A percentile compares a stretch with the other conserved stretches of the same genome.
Evolutionary conservation across 2,329 filamentous ascomycete genomes (phyloP).

Genomic region (Emmonsia crescens): DNA sequence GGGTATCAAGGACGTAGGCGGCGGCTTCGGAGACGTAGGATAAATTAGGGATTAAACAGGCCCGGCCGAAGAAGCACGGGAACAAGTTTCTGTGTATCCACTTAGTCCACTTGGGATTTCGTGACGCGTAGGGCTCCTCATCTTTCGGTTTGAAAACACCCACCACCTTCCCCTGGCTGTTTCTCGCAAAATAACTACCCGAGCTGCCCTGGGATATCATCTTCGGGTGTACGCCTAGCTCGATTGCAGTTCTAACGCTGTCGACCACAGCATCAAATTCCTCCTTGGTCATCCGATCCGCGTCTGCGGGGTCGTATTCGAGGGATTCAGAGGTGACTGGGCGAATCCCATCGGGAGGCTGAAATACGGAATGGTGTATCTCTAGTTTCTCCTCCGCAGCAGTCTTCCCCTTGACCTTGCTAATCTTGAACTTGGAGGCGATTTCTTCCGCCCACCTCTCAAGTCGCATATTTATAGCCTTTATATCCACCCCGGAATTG

Average conservation of each 20-base stretch:
- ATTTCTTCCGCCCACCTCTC: constrained; percentile 98
- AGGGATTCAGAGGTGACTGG: constrained; percentile 68
- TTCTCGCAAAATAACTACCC: constrained; percentile 93
- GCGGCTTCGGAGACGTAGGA: constrained; percentile 97
- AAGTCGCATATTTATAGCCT: constrained; percentile 90
- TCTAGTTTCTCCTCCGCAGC: constrained; percentile 78
- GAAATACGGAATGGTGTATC: constrained; percentile 96
- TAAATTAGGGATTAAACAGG: constrained; percentile 91
- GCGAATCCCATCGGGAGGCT: constrained; percentile 75
- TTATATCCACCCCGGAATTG: constrained; percentile 84
- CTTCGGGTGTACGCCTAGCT: constrained; percentile 81
- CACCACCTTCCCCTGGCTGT: constrained; percentile 83
- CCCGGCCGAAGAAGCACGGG: constrained; percentile 90
- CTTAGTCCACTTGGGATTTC: constrained; percentile 99
- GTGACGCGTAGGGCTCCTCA: constrained; percentile 92
- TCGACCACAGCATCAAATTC: constrained; percentile 85
- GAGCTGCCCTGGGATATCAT: constrained; percentile 97
- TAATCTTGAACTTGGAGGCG: constrained; percentile 88
- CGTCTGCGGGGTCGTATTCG: constrained; percentile 46
- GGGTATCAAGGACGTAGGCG: constrained; percentile 85
- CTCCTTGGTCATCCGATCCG: constrained; percentile 54
- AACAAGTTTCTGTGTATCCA: constrained; percentile 98
- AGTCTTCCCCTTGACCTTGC: constrained; percentile 60
- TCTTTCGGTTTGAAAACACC: constrained; percentile 99
- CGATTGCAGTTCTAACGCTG: constrained; percentile 80